These are phyloP conservation scores for Sugiyamaella boreocaroliniensis DNA, from an alignment of 805 yeast genomes.

Conservation along the genomic window DNA sequence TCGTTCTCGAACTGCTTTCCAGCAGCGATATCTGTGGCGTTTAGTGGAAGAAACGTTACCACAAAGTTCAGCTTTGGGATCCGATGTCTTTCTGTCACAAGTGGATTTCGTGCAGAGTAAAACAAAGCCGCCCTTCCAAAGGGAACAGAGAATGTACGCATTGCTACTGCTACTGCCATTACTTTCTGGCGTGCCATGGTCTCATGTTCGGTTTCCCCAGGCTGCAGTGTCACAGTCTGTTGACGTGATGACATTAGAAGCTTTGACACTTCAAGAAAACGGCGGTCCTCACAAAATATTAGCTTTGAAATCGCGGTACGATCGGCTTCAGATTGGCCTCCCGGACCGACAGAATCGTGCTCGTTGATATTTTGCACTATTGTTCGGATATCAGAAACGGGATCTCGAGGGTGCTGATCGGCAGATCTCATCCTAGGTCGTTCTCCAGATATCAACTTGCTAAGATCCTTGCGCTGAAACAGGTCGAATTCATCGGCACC, in stretches of 20 bases:
- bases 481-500: constrained; percentile 41
- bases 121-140: constrained; percentile 73
- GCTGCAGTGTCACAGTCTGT: constrained; percentile 42
- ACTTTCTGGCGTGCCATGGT: constrained; percentile 46
- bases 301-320: constrained; percentile 59
- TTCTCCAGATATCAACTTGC: constrained; percentile 21
- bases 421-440: constrained; percentile 8
- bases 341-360: constrained; percentile 47
- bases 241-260: constrained; percentile 63
- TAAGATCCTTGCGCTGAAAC: constrained; percentile 63
- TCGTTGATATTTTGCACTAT: constrained; percentile 36
- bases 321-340: constrained; percentile 64
- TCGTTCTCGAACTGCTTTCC: constrained; percentile 49
- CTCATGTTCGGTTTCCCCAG: constrained; percentile 48
- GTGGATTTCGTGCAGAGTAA: constrained; percentile 61
- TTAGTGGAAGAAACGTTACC: constrained; percentile 57
- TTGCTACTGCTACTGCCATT: constrained; percentile 53
- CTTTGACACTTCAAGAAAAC: constrained; percentile 70
- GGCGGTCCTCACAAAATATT: constrained; percentile 69
- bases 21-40: constrained; percentile 50
- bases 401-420: constrained; percentile 8
- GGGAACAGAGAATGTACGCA: constrained; percentile 69
- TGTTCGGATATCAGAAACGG: constrained; percentile 36
- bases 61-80: constrained; percentile 69
- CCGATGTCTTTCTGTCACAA: constrained; percentile 78